Conservation (phyloP, 1,139 yeast genomes). For the Meyerozyma carpophila region DNA sequence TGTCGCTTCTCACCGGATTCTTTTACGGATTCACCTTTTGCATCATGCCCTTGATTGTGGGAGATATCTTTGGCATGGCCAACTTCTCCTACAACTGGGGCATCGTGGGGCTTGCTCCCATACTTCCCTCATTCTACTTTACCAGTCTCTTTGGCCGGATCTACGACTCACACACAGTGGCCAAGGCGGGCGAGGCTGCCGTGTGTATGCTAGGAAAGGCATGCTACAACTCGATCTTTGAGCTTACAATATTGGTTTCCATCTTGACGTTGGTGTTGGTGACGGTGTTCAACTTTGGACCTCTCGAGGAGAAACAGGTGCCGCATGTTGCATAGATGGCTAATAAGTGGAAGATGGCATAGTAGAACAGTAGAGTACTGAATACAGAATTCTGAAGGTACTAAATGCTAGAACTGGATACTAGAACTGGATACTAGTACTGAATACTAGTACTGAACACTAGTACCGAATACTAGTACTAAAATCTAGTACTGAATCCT, state of each 20-base stretch:
- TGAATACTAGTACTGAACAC: no score
- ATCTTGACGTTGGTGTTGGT: constrained; percentile 7
- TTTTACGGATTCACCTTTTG: constrained; percentile 58
- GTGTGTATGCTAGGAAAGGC: constrained; percentile 11
- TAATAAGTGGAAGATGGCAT: no score
- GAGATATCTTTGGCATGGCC: constrained; percentile 53
- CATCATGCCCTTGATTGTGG: constrained; percentile 52
- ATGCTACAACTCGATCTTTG: constrained; percentile 15
- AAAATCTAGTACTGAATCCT: no score
- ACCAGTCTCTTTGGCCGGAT: constrained; percentile 48
- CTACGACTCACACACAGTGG: constrained; percentile 40
- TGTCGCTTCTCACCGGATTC: constrained; percentile 45
- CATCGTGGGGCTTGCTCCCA: constrained; percentile 47
- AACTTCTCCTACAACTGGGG: constrained; percentile 58
- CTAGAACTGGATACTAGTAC: no score
- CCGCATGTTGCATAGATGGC: constrained; percentile 3
- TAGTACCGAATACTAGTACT: no score
- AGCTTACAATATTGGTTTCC: constrained; percentile 8
- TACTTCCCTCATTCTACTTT: constrained; percentile 45
- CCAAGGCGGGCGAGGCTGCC: constrained; percentile 7
- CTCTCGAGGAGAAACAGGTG: constrained; percentile 2
- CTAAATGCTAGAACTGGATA: no score
- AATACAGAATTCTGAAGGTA: no score
- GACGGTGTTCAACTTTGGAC: constrained; percentile 13
- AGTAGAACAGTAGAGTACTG: no score